Conservation (phyloP, 2,329 filamentous ascomycete genomes). For the Colletotrichum higginsianum region DNA sequence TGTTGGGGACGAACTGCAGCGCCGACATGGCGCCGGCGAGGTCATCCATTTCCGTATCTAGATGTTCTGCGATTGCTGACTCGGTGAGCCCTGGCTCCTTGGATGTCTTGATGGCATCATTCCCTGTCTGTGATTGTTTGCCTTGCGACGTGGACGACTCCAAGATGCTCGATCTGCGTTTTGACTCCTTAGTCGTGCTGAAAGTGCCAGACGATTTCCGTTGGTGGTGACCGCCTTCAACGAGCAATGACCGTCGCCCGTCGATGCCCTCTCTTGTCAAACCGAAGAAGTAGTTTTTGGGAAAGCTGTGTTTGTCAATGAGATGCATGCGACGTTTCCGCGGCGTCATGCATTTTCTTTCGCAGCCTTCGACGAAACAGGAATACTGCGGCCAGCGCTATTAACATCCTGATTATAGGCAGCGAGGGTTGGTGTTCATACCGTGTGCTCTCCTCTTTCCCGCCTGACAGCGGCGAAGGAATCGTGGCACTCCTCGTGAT, state of each 20-base stretch:
- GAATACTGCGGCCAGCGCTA: slow-evolving; percentile 71
- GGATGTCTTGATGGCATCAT: slow-evolving; percentile 12
- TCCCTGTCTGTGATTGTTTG: slow-evolving; percentile 8
- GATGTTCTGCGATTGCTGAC: slow-evolving; percentile 40
- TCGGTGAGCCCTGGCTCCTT: slow-evolving; percentile 24
- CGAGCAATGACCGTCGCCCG: slow-evolving; percentile 82
- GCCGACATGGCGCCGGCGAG: slow-evolving; percentile 79
- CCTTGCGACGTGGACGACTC: slow-evolving; percentile 42
- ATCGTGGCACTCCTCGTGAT: slow-evolving; percentile 94
- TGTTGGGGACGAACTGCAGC: slow-evolving; percentile 78
- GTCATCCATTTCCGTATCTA: slow-evolving; percentile 72
- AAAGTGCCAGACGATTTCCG: slow-evolving; percentile 61
- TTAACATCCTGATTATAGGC: slow-evolving; percentile 1
- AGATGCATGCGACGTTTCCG: slow-evolving; percentile 90
- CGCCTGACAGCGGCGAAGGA: slow-evolving; percentile 79
- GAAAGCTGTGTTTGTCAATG: slow-evolving; percentile 95
- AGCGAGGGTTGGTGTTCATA: slow-evolving; percentile 57
- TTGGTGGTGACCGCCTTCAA: slow-evolving; percentile 66
- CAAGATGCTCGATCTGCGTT: slow-evolving; percentile 52
- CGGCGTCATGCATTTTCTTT: slow-evolving; percentile 85
- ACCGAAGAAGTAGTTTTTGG: slow-evolving; percentile 88
- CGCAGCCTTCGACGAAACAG: slow-evolving; percentile 92
- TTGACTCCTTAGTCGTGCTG: slow-evolving; percentile 51
- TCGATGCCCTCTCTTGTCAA: slow-evolving; percentile 94
- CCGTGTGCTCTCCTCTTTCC: slow-evolving; percentile 88